These are phyloP conservation scores for Talaromyces piceae DNA, from an alignment of 2,329 filamentous ascomycete genomes.

Conservation along the genomic window DNA sequence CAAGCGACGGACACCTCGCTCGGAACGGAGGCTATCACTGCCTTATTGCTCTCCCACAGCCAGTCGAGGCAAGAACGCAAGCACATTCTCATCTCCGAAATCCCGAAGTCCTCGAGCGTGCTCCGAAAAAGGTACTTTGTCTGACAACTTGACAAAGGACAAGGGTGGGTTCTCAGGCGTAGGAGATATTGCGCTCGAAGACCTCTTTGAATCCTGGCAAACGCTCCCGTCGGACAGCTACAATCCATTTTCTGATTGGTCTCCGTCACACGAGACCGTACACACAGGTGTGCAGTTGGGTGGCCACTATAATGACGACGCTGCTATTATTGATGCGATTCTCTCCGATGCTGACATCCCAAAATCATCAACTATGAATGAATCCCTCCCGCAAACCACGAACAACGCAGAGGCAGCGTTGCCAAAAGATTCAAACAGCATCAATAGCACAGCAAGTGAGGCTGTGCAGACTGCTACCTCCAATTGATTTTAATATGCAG, in stretches of 20 bases:
- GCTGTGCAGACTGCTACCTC: conserved; percentile 1
- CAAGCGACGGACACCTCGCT: conserved; percentile 47
- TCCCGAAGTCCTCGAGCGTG: neutral
- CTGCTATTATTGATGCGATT: conserved; percentile 30
- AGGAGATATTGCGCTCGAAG: conserved; percentile 6
- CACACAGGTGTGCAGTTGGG: conserved; percentile 8
- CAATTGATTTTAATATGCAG: neutral
- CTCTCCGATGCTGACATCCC: conserved; percentile 26
- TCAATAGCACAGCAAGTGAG: neutral
- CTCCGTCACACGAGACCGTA: conserved; percentile 15
- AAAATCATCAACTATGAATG: conserved; percentile 14
- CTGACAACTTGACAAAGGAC: neutral
- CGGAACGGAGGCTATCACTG: conserved; percentile 30
- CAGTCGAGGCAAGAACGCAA: conserved; percentile 3
- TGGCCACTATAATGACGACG: conserved; percentile 15
- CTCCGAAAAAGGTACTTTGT: neutral
- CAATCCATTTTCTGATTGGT: conserved; percentile 10
- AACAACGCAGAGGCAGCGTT: neutral
- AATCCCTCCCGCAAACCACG: neutral
- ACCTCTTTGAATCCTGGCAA: conserved; percentile 9
- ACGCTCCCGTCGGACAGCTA: conserved; percentile 8
- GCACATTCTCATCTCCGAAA: conserved; percentile 2
- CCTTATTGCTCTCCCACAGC: conserved; percentile 30
- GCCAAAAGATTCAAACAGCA: neutral
- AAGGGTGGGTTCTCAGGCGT: conserved; percentile 2